phyloP scores from a whole-genome alignment of 2,329 filamentous ascomycete species.

The Rosellinia necatrix region DNA sequence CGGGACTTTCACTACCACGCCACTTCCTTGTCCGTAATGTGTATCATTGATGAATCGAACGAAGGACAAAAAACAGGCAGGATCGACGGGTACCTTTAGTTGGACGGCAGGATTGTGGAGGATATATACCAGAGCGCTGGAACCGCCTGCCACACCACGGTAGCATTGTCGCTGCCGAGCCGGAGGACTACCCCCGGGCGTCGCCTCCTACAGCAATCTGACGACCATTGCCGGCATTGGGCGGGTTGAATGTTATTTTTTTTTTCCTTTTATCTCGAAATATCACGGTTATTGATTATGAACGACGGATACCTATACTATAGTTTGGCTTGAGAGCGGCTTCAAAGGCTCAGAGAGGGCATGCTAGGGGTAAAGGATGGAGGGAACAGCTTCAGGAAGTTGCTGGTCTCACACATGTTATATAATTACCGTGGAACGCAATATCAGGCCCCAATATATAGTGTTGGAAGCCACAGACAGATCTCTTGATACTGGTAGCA shows the following conservation, averaged over 20 bases:
- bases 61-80: conserved; percentile 24
- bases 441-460: conserved; percentile 9
- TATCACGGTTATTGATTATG: conserved; percentile 34
- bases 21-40: conserved; percentile 28
- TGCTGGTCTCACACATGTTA: conserved; percentile 19
- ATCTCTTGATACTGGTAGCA: neutral
- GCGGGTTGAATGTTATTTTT: conserved; percentile 29
- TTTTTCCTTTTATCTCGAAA: conserved; percentile 29
- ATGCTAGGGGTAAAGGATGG: conserved; percentile 17
- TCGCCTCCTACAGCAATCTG: conserved; percentile 1
- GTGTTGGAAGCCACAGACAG: conserved; percentile 1
- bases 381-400: conserved; percentile 13
- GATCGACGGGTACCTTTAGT: conserved; percentile 6
- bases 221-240: conserved; percentile 31
- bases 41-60: conserved; percentile 27
- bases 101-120: conserved; percentile 6
- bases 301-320: conserved; percentile 38
- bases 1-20: conserved; percentile 15
- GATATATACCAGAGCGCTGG: conserved; percentile 22
- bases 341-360: conserved; percentile 25
- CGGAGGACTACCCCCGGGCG: conserved; percentile 5
- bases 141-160: conserved; percentile 18
- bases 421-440: conserved; percentile 16
- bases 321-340: conserved; percentile 31
- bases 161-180: conserved; percentile 6